phyloP scores from a whole-genome alignment of 495 filamentous ascomycete genomes.

The Hypoxylon intermedium region DNA sequence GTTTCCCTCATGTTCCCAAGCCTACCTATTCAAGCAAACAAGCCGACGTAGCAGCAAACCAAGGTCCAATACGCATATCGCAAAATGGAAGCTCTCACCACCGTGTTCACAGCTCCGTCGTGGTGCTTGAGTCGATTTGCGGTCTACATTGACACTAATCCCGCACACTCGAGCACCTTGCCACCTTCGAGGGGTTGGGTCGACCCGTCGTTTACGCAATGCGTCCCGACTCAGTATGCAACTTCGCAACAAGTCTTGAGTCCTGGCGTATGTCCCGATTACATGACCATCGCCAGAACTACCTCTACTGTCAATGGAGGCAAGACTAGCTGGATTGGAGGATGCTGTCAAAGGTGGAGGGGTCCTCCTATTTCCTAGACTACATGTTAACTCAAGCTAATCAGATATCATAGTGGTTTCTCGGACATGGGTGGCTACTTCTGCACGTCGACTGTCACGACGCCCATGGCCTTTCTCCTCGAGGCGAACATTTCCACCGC shows the following conservation, averaged over 20 bases:
- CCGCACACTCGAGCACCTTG: conserved; percentile 25
- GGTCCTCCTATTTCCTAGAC: background rate
- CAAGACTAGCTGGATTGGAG: conserved; percentile 30
- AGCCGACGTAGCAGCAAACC: background rate
- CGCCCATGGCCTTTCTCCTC: conserved; percentile 39
- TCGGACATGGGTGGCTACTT: conserved; percentile 15
- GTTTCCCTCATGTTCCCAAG: too few relatives aligned
- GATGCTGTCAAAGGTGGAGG: conserved; percentile 36
- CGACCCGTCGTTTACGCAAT: conserved; percentile 39
- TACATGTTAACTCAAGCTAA: background rate
- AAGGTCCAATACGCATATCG: too few relatives aligned
- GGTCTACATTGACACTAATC: conserved; percentile 28
- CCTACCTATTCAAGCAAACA: too few relatives aligned
- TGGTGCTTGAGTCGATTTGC: conserved; percentile 37
- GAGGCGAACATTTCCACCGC: conserved; percentile 31
- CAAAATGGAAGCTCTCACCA: conserved; percentile 34
- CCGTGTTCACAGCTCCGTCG: conserved; percentile 31
- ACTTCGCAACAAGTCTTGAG: conserved; percentile 27
- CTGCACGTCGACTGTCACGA: conserved; percentile 35
- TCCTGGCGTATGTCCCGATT: conserved; percentile 34
- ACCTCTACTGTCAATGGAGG: background rate
- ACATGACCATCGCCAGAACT: conserved; percentile 32
- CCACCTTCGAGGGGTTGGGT: conserved; percentile 34
- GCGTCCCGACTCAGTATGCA: conserved; percentile 32
- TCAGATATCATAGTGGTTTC: conserved; percentile 31